phyloP scores from a whole-genome alignment of 2,329 filamentous ascomycete species.

The Zelopaecilomyces penicillatus region DNA sequence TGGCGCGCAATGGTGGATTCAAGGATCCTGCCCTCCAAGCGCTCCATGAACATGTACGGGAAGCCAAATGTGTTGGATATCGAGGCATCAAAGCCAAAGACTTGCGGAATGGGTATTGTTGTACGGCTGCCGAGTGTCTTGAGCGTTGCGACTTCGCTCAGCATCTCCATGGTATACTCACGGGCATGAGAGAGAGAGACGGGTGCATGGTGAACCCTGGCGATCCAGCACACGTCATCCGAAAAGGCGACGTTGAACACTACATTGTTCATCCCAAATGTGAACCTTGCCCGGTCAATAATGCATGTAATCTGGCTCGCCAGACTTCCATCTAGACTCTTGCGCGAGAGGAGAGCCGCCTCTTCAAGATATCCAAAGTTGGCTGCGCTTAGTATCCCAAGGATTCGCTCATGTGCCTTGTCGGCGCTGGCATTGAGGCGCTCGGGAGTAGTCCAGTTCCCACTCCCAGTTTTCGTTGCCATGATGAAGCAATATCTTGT shows the following conservation, averaged over 20 bases:
- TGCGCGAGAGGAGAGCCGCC: conserved; percentile 3
- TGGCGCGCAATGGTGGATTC: conserved; percentile 1
- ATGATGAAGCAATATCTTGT: not conserved
- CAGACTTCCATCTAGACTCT: conserved; percentile 1
- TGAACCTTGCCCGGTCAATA: conserved; percentile 1
- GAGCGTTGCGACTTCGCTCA: conserved; percentile 9
- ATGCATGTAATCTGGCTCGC: conserved; percentile 1
- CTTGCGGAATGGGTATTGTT: conserved; percentile 4
- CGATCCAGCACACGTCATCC: conserved; percentile 6
- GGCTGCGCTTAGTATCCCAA: not conserved
- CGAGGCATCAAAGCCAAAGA: conserved; percentile 4
- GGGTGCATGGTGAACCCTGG: conserved; percentile 4
- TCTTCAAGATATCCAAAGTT: conserved; percentile 6
- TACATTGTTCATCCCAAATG: conserved; percentile 13
- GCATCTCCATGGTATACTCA: conserved; percentile 4
- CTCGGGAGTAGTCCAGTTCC: conserved; percentile 3
- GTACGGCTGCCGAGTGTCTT: conserved; percentile 6
- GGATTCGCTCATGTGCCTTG: conserved; percentile 5
- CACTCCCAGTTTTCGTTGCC: not conserved
- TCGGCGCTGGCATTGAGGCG: not conserved
- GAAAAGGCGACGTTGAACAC: conserved; percentile 7
- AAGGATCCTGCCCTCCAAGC: too few species aligned
- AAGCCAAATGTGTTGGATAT: conserved; percentile 6
- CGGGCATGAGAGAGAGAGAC: conserved; percentile 2
- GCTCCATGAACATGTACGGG: conserved; percentile 8